A percentile compares a stretch with the other conserved stretches of the same genome.
phyloP scores from a whole-genome alignment of 352 stramenopile species.

The Pythium monospermum region DNA sequence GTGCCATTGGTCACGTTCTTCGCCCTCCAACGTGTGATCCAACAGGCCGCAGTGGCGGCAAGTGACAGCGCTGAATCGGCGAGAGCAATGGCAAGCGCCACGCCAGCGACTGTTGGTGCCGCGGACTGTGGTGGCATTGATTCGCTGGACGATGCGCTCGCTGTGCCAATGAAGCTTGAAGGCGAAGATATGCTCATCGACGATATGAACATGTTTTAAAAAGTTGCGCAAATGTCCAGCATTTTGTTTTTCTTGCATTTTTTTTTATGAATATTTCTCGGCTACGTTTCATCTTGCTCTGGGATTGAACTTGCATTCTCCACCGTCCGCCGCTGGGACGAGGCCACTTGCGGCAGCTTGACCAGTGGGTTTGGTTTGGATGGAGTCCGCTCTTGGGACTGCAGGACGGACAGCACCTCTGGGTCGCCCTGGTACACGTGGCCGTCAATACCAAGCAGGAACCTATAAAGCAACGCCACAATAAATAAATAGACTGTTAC shows the following conservation, averaged over 20 bases:
- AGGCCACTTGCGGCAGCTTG: conserved; percentile 44
- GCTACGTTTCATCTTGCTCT: conserved; percentile 9
- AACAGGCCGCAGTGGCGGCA: conserved; percentile 2
- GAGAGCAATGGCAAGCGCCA: no score
- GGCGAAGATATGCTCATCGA: conserved; percentile 80
- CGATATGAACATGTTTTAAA: conserved; percentile 83
- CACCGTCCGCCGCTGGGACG: conserved; percentile 19
- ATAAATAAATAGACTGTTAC: neutral
- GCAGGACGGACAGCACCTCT: conserved; percentile 38
- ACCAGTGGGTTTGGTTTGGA: conserved; percentile 32
- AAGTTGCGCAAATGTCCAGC: neutral
- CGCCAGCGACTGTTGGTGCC: no score
- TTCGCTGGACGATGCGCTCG: conserved; percentile 65
- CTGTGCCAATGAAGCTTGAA: conserved; percentile 78
- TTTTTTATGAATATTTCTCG: neutral
- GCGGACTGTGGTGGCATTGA: conserved; percentile 76
- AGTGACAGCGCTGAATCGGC: conserved; percentile 7
- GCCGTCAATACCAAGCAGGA: conserved; percentile 74
- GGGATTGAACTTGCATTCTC: neutral
- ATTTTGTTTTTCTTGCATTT: neutral
- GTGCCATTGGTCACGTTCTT: conserved; percentile 79
- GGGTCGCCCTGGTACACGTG: conserved; percentile 79
- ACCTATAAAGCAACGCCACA: conserved; percentile 30
- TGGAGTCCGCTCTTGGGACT: conserved; percentile 39
- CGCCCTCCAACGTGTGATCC: conserved; percentile 42